Evolutionary conservation across 2,329 filamentous ascomycete species (phyloP), one percentile per base, ranked within the genome.

Genomic region (Clonostachys chloroleuca): DNA sequence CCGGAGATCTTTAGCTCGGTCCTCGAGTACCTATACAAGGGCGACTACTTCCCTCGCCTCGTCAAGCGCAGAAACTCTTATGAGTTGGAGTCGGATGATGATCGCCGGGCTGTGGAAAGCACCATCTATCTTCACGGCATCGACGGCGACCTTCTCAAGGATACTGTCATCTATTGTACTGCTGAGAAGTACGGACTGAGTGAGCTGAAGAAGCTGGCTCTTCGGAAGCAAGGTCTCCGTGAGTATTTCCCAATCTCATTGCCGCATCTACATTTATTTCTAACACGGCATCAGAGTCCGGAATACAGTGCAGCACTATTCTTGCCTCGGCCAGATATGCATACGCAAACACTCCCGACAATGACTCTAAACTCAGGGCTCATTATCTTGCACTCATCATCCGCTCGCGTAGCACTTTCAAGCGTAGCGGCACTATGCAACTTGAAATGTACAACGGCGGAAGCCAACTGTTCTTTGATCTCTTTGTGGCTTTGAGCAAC

Each of bases 311-410:
- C 69, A 85, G 82, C 68, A 95, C 88, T 50, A 95, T 96, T 59
- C 74, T 96, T 18, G 76, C 87, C 1, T 94, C 88, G 42, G 92
- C 92, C n/a, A 83, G 91, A 45, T 96, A 88, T 59, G 91, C 91
- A 17, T 96, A 96, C 63, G 83, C 83, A 58, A 83, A 95, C 68
- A 96, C 92, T 0, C 89, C 91, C 4, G 89, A 95, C 62, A 88
- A 77, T 18, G 92, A 96, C 72, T 92, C 88, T n/a, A 92, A 92
- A 67, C 77, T 96, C 46, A 81, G 92, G 49, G 90, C 90, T 20
- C 91, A 96, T 67, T 96, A 95, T 58, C 83, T 96, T 36, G 90
- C 92, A 16, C 82, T 96, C 61, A 95, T 96, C 68, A 95, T 96
- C 62, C 84, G 91, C 54, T 89, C 86, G 57, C 82, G 92, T 55